phyloP scores from a whole-genome alignment of 1,284 basidiomycete species.

The Puccinia sorghi region DNA sequence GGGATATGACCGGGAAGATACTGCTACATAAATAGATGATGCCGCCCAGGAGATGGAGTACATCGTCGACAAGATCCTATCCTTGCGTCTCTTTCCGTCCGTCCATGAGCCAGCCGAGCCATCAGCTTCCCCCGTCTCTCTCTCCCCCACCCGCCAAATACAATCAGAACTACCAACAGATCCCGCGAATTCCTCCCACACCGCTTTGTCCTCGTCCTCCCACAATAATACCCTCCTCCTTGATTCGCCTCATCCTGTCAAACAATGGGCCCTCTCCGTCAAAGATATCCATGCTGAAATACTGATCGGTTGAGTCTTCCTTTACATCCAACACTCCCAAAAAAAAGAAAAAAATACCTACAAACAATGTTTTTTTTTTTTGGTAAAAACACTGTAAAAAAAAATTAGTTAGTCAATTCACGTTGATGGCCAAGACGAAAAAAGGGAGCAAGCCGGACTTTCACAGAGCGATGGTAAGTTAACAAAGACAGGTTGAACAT shows the following conservation, averaged over 20 bases:
- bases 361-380: no score
- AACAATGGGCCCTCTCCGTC: constrained; percentile 79
- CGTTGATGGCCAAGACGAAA: constrained; percentile 77
- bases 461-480: constrained; percentile 78
- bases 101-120: constrained; percentile 14
- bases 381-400: no score
- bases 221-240: neutral
- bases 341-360: no score
- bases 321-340: neutral
- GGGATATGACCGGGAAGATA: no score
- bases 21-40: constrained; percentile 66
- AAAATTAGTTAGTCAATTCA: constrained; percentile 84
- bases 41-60: constrained; percentile 69
- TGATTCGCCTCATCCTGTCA: constrained; percentile 56
- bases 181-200: no score
- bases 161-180: neutral
- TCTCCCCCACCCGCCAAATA: neutral
- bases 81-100: constrained; percentile 39
- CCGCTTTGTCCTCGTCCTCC: neutral
- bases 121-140: constrained; percentile 14
- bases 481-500: no score
- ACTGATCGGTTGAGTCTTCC: constrained; percentile 65
- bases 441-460: constrained; percentile 89
- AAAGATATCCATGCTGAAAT: constrained; percentile 81
- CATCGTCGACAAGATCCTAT: constrained; percentile 76